These are phyloP conservation scores for Solanum hybrid DNA, from an alignment of 305 asterid genomes.

Conservation along the genomic window DNA sequence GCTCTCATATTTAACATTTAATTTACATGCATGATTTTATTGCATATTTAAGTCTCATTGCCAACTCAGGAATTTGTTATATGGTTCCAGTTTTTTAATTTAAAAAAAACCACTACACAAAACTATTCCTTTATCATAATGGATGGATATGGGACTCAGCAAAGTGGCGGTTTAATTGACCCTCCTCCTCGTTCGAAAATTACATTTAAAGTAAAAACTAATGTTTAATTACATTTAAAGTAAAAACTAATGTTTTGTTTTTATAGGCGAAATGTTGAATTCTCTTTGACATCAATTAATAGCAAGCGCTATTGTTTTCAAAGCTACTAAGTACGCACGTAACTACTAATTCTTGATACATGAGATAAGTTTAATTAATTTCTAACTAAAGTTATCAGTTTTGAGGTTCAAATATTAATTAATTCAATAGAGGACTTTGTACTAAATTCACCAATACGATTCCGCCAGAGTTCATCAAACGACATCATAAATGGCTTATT, in stretches of 20 bases:
- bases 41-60: neutral
- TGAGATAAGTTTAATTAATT: neutral
- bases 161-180: neutral
- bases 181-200: neutral
- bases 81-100: neutral
- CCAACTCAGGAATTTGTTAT: neutral
- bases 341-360: neutral
- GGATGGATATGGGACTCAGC: neutral
- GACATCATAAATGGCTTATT: neutral
- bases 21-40: neutral
- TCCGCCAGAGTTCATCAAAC: neutral
- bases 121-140: neutral
- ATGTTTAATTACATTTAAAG: neutral
- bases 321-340: neutral
- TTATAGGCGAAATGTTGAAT: neutral
- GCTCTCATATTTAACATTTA: neutral
- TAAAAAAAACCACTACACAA: neutral
- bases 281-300: neutral
- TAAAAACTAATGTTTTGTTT: neutral
- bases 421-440: neutral
- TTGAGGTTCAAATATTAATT: neutral
- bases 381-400: neutral
- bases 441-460: neutral
- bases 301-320: neutral
- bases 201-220: neutral